Base-by-base conservation (phyloP, 805 yeast species). In the Pichia thaimueangensis region DNA sequence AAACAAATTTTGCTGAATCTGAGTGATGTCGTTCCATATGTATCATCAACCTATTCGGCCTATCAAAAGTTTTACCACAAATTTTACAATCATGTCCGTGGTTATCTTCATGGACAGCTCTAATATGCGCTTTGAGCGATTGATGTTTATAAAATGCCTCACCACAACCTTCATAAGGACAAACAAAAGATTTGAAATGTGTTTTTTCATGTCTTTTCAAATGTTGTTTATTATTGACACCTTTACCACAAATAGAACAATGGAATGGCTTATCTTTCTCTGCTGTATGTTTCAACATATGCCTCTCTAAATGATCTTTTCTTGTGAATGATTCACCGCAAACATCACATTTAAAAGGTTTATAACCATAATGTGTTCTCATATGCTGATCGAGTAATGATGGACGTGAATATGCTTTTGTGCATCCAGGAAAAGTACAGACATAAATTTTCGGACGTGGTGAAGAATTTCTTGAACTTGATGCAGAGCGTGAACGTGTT, bases 251-350 rank as follows among this genome's bases (percentile, higher is more conserved):
- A 1, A 70, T 58, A 0, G 77, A 60, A 55, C 97, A 89, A 32
- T 70, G 74, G 56, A 73, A 79, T 0, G 95, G 95, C 53, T 83
- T 85, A 4, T 70, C 74, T 1, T 66, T 69, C 20, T 60, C 62
- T 3, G 47, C 46, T 6, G 67, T 54, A 57, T 89, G 96, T 16
- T 86, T 76, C 20, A 82, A 59, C 41, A 67, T 48, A 58, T 88
- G 97, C 13, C 93, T 86, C 41, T 80, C 72, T 41, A 88, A 68
- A 63, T 88, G 94, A 50, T 88, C 89, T 44, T 81, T 83, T 40
- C 96, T 71, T 15, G 77, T 67, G 56, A 87, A 93, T 0, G 81
- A 59, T 47, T 75, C 76, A 1, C 63, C 68, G 61, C 98, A 93
- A 13, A 65, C 67, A 6, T 67, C 63, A 60, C 96, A 85, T 29